Base-by-base conservation (phyloP, 1,284 basidiomycete species). In the Omphalotus olearius region DNA sequence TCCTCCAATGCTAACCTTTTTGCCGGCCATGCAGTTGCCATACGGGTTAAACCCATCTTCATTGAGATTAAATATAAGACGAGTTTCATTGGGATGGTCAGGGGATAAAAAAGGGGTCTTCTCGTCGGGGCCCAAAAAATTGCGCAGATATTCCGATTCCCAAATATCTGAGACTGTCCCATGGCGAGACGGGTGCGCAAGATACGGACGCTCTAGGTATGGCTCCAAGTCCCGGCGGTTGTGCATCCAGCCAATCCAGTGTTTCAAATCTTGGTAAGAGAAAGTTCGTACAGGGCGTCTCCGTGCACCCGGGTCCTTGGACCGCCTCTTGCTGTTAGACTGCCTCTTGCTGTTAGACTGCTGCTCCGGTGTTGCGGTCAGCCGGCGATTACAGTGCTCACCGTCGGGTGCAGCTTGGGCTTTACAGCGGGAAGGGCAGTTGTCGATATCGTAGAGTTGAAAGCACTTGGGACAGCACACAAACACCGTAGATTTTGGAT, bases 21-120 rank as follows among this genome's bases (percentile, higher is more conserved):
- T 69, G 7, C 66, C 66, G n/a, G 61, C 58, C 6, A 53, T 45
- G 13, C 55, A 58, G 38, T 64, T 66, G 0, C 56, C 55, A 28
- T 60, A 64, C 0, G 68, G 67, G 50, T 68, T 69, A 54, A 69
- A 68, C 2, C 61, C 59, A 55, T 71, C 66, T 42, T 66, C 56
- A 43, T 60, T 61, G 1, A 70, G 47, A 16, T 60, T 58, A 53
- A 69, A 69, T 16, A 66, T 26, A 0, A 64, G 51, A 2, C 61
- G 58, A 1, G 60, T 62, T 46, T 66, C 62, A 33, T 44, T 38
- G 1, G 23, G 23, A 36, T 53, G 49, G 14, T 41, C 45, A 2
- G 51, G 41, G 7, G 39, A 36, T 1, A 56, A 16, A 18, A 62
- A 47, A n/a, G 56, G 57, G 28, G 52, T 53, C 28, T 50, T 39